Conservation (phyloP, 257 asterid species). For the Scutellaria minor region DNA sequence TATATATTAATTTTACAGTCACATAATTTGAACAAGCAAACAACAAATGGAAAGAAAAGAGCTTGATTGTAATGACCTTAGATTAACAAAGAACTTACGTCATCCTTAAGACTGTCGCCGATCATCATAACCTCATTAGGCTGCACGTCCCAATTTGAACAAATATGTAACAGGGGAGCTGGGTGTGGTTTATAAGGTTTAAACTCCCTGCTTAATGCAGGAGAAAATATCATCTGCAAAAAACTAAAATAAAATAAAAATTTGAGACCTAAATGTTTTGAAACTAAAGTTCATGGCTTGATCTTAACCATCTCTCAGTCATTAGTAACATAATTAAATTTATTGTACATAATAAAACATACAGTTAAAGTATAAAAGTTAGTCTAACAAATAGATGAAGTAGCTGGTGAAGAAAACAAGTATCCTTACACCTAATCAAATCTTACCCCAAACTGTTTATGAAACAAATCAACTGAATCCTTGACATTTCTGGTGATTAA, state of each 20-base stretch:
- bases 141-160: constrained; percentile 73
- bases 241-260: constrained; percentile 2
- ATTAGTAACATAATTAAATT: not conserved
- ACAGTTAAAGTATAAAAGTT: not conserved
- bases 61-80: not conserved
- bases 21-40: constrained; percentile 1
- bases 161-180: constrained; percentile 85
- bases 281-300: not conserved
- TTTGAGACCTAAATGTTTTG: constrained; percentile 1
- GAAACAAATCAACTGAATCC: constrained; percentile 86
- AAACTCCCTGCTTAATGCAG: constrained; percentile 91
- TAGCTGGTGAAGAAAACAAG: not conserved
- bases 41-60: not conserved
- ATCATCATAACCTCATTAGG: constrained; percentile 91
- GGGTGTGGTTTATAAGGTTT: constrained; percentile 96
- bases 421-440: constrained; percentile 13
- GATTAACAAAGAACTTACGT: constrained; percentile 51
- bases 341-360: not conserved
- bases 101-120: constrained; percentile 96
- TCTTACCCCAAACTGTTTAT: constrained; percentile 88
- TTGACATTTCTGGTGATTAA: constrained; percentile 89
- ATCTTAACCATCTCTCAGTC: constrained; percentile 5
- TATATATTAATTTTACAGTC: not conserved
- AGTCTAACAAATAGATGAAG: constrained; percentile 3
- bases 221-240: constrained; percentile 76